Evolutionary conservation across 495 filamentous ascomycete genomes (phyloP).

Genomic region (Penicillium dipodomyicola): DNA sequence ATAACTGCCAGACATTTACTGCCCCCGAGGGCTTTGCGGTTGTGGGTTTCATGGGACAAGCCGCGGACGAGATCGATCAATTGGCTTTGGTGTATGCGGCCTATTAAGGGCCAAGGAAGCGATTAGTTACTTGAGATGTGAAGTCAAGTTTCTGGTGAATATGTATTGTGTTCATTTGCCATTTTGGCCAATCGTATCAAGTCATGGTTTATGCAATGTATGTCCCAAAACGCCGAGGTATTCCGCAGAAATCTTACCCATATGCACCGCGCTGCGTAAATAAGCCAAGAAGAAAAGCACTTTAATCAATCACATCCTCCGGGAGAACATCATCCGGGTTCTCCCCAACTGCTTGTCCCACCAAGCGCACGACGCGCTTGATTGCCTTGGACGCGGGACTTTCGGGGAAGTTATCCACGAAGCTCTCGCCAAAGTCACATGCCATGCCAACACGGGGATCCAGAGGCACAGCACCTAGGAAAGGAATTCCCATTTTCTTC

Average conservation of each 20-base stretch:
- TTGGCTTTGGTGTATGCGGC: conserved; percentile 52
- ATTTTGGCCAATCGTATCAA: conserved; percentile 5
- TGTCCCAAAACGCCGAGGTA: conserved; percentile 19
- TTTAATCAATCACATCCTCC: conserved; percentile 32
- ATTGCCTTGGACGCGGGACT: conserved; percentile 82
- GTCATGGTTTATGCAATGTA: conserved; percentile 8
- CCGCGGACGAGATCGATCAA: conserved; percentile 58
- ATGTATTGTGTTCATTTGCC: conserved; percentile 8
- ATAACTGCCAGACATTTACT: conserved; percentile 46
- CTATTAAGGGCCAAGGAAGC: conserved; percentile 1
- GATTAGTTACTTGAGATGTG: not conserved
- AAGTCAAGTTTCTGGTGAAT: not conserved
- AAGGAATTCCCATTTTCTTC: conserved; percentile 79
- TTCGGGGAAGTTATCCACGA: conserved; percentile 89
- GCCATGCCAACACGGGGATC: conserved; percentile 94
- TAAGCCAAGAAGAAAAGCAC: not conserved
- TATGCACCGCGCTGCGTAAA: conserved; percentile 24
- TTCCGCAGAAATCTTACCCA: conserved; percentile 7
- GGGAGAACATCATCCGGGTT: conserved; percentile 45
- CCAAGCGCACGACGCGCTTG: conserved; percentile 66
- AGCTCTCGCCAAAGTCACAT: conserved; percentile 96
- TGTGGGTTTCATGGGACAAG: conserved; percentile 56
- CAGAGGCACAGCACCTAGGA: conserved; percentile 86
- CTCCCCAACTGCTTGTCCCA: conserved; percentile 63
- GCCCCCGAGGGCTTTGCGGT: conserved; percentile 56